Evolutionary conservation across 257 asterid genomes (phyloP), one percentile per base, ranked within the genome.

Genomic region (Solanum bulbocastanum): DNA sequence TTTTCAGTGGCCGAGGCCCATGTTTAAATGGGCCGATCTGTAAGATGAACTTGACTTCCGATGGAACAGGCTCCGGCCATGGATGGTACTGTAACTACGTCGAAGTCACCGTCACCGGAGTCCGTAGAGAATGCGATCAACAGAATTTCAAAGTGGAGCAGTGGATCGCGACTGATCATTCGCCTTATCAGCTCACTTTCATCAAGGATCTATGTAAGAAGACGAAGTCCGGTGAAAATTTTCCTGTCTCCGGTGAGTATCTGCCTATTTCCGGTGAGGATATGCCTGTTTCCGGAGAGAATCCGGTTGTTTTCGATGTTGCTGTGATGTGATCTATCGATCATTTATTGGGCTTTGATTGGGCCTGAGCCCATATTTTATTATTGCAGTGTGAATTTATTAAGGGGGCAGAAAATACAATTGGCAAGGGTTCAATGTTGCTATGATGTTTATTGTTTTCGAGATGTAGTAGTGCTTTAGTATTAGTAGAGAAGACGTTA

Each of bases 31-130:
- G 94, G 9, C 95, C 98, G 0, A 69, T 93, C 13, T 95, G 98
- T 72, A 40, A 87, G 0, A 69, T 94, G 95, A 95, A 93, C 89
- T 91, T 95, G 16, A 95, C 98, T 13, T 95, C 98, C 1, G 96
- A 94, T 35, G 98, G 98, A 10, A 15, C 93, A 10, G 98, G 98
- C 13, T 16, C 89, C 8, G 93, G 93, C 68, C 98, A 93, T 8
- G 96, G 96, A 7, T 95, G 98, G 98, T 95, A 94, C 91, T 87
- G 90, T 73, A 92, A 93, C 87, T 94, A 93, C 10, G 92, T 95
- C 35, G 97, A 95, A 87, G 94, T 93, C 5, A 93, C 98, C 10
- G 73, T 74, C 71, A 89, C 96, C 12, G 96, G 94, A 13, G 90
- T 90, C 87, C 98, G 94, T 85, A 11, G 16, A 14, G 22, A 37